Evolutionary conservation across 495 filamentous ascomycete species (phyloP).

Genomic region (Aspergillus bridgeri): DNA sequence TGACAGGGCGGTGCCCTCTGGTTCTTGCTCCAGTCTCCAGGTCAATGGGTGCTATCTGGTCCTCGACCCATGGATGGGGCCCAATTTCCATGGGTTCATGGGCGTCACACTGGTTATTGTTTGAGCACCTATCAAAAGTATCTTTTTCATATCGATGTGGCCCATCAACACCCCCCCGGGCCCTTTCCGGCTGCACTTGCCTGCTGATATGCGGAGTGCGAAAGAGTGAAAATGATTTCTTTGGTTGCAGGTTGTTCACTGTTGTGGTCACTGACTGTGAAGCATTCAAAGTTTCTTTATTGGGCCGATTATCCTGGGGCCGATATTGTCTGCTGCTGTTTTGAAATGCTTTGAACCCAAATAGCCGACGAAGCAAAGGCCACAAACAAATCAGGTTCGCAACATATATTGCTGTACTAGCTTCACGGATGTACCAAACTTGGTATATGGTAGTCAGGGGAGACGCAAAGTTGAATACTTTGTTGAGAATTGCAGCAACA

Average conservation of each 20-base stretch:
- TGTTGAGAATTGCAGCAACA: conserved; percentile 58
- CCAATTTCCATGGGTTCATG: not conserved
- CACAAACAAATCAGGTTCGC: conserved; percentile 64
- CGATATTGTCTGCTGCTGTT: conserved; percentile 29
- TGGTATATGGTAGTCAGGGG: conserved; percentile 48
- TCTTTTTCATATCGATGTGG: not conserved
- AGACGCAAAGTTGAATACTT: conserved; percentile 60
- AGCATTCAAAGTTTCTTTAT: conserved; percentile 12
- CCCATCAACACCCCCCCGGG: not conserved
- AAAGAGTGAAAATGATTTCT: conserved; percentile 21
- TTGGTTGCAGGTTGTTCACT: conserved; percentile 14
- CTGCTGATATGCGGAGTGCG: conserved; percentile 12
- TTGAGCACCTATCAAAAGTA: not conserved
- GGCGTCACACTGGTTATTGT: not conserved
- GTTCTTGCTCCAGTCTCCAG: conserved; percentile 3
- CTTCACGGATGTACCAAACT: conserved; percentile 66
- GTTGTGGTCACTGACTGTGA: conserved; percentile 13
- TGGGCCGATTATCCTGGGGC: conserved; percentile 12
- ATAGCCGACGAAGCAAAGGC: conserved; percentile 53
- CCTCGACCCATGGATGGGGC: not conserved
- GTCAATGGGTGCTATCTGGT: not conserved
- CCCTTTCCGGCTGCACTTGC: not conserved
- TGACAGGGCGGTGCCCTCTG: not conserved
- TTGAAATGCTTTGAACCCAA: conserved; percentile 37
- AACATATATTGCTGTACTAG: conserved; percentile 58